Base-by-base conservation (phyloP, 2,329 filamentous ascomycete genomes). In the Cladosporium sp. region DNA sequence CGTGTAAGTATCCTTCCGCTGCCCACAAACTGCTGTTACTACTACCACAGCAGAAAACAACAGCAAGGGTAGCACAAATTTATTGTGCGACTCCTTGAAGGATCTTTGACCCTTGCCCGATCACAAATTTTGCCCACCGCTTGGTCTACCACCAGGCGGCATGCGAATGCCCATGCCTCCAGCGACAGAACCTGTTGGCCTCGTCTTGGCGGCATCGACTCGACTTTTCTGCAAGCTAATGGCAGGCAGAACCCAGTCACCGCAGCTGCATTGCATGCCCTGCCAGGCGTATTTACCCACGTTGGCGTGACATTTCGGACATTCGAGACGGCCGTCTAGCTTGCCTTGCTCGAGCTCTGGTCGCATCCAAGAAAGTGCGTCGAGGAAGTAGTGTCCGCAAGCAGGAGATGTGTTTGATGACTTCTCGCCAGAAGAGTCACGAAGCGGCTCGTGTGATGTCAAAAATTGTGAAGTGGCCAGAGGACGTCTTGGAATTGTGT, bases 281-380 rank as follows among this genome's bases (percentile, higher is more conserved):
- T 95, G 91, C 94, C 94, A 99, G 53, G 93, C 89, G 70, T 97
- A 99, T 66, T 94, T 89, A 37, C 94, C 94, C 48, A 97, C 84
- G 53, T 90, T 91, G 39, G 89, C 85, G 47, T 83, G 84, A 73
- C 94, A 99, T 68, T 87, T 88, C 9, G 94, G 93, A 68, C 94
- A 99, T 58, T 86, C 83, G 32, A 99, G 79, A 9, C 93, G 85
- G 22, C 94, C 94, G 60, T 92, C 90, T 22, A 97, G 80, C 60
- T 87, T 84, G 25, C 90, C 91, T 67, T 89, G 83, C 66, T 92
- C 89, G n/a, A 99, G 83, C 66, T 87, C 86, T 1, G 86, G 78
- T 6, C 89, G 85, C 94, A 99, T 99, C 94, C 94, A 99, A 13
- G 90, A 90, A 34, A 99, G 78, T 0, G 94, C 91, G 68, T 97